Percentiles rank a stretch among this genome's conserved stretches.
Conservation (phyloP, 179 eudicot species). For the Heliamphora ciliata region DNA sequence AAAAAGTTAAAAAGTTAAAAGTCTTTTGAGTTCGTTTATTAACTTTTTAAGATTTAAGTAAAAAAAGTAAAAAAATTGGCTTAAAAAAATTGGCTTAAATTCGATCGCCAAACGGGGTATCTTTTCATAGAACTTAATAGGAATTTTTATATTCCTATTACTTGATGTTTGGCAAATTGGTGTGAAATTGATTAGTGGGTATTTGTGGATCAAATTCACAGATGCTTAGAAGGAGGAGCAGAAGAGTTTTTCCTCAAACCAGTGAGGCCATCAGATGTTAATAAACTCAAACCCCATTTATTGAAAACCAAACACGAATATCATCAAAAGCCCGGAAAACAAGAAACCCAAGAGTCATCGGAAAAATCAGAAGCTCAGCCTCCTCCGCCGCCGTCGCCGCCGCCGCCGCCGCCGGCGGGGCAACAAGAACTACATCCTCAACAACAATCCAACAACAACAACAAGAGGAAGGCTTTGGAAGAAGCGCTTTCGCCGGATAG, state of each 20-base stretch:
- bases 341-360: constrained; percentile 14
- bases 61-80: too few relatives aligned
- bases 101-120: too few relatives aligned
- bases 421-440: constrained; percentile 23
- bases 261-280: constrained; percentile 61
- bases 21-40: too few relatives aligned
- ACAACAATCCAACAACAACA: constrained; percentile 29
- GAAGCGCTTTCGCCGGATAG: constrained; percentile 67
- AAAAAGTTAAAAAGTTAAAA: too few relatives aligned
- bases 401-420: constrained; percentile 10
- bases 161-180: background rate
- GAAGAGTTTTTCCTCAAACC: constrained; percentile 90
- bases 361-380: constrained; percentile 18
- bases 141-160: too few relatives aligned
- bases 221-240: constrained; percentile 95
- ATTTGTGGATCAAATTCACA: constrained; percentile 24
- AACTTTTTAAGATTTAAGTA: too few relatives aligned
- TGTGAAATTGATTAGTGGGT: constrained; percentile 9
- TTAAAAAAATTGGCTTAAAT: too few relatives aligned
- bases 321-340: constrained; percentile 30
- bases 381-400: background rate
- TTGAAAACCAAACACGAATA: constrained; percentile 54
- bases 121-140: too few relatives aligned
- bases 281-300: constrained; percentile 73
- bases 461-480: constrained; percentile 64